Conservation (phyloP, 495 filamentous ascomycete species). For the Trichoderma virens region DNA sequence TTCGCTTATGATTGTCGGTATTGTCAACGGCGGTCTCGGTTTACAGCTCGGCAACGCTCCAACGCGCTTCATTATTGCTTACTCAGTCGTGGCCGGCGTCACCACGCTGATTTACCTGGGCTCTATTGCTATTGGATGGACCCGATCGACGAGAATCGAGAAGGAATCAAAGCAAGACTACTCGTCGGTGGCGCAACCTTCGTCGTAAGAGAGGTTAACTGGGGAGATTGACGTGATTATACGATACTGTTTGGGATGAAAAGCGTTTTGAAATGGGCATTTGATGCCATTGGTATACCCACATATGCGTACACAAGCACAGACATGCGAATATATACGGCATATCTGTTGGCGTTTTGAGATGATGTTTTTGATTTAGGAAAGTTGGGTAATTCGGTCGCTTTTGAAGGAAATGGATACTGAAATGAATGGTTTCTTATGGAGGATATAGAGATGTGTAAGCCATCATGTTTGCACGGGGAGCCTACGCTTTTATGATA, state of each 20-base stretch:
- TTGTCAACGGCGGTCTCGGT: slow-evolving; percentile 66
- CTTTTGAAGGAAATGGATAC: background rate
- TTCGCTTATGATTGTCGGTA: slow-evolving; percentile 50
- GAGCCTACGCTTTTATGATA: background rate
- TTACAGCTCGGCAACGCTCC: slow-evolving; percentile 40
- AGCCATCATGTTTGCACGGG: background rate
- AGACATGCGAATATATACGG: background rate
- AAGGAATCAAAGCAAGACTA: background rate
- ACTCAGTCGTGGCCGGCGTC: slow-evolving; percentile 51
- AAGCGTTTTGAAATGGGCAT: background rate
- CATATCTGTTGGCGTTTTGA: background rate
- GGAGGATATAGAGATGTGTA: background rate
- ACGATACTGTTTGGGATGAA: background rate
- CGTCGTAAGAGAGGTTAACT: background rate
- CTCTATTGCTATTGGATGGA: slow-evolving; percentile 17
- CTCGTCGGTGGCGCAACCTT: background rate
- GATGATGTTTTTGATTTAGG: background rate
- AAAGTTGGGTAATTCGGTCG: background rate
- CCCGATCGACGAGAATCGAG: background rate
- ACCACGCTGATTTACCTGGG: slow-evolving; percentile 37
- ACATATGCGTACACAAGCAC: background rate
- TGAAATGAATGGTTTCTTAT: background rate
- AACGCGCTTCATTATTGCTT: slow-evolving; percentile 46
- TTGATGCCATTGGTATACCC: slow-evolving; percentile 3
- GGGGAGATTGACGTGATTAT: background rate